Evolutionary conservation across 371 early-diverging fungal genomes (phyloP), one percentile per base, ranked within the genome.

Genomic region (Mortierella sp.): DNA sequence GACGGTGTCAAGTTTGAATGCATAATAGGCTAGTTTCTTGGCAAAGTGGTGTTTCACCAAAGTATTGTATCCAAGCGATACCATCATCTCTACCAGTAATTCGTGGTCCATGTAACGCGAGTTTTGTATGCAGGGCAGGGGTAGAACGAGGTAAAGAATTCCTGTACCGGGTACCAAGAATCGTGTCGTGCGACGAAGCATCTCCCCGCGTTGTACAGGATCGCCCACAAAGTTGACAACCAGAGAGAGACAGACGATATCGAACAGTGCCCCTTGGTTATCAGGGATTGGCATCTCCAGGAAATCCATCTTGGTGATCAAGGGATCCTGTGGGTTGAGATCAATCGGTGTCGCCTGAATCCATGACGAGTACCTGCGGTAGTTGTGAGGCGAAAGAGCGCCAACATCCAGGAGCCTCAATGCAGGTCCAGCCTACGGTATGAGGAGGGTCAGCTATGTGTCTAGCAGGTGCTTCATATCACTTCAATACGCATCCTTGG

Each of bases 181-280:
- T 7, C 83, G 80, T 1, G 83, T 68, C 34, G 85, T 83, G 8
- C 80, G 70, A 27, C 87, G 65, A 79, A 88, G 83, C 47, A 71
- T 80, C 55, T 80, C 85, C 76, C 95, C 95, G 71, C 96, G 79
- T 44, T 84, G 82, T n/a, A 60, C 81, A 1, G 91, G 88, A 78
- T 94, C 93, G 2, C 90, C 91, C 0, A 94, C 92, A 85, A 96
- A 96, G 68, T 96, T 96, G 48, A 96, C 88, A 0, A 96, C 96
- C 4, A 96, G 80, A 29, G 91, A 91, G 17, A 96, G 80, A 57
- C 93, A 92, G 0, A 96, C 82, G n/a, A 93, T 85, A 58, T 96
- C 86, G 72, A 90, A 96, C 9, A 79, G 83, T 0, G 71, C 28
- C 1, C 68, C 71, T 46, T 51, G 56, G 0, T 47, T 14, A 1